A percentile compares a stretch with the other conserved stretches of the same genome.
phyloP scores from a whole-genome alignment of 2,329 filamentous ascomycete genomes.

The Pleomassaria siparia region DNA sequence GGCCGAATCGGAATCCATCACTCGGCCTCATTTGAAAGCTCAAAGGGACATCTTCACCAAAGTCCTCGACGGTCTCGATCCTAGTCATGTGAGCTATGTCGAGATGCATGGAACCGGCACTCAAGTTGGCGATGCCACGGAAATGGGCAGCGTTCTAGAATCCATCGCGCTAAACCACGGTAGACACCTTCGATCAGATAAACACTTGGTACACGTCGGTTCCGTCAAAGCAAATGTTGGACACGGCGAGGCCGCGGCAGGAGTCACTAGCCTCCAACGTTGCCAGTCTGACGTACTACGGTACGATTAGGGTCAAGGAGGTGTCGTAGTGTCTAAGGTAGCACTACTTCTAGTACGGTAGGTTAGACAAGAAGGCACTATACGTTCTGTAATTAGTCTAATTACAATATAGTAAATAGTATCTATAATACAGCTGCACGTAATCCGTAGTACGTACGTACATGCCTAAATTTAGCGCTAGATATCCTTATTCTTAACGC shows the following conservation, averaged over 20 bases:
- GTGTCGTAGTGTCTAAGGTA: too few species aligned
- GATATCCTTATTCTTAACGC: too few species aligned
- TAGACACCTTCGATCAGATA: neutral
- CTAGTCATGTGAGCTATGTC: conserved; percentile 30
- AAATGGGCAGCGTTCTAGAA: conserved; percentile 19
- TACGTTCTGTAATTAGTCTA: too few species aligned
- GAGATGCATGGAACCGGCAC: conserved; percentile 36
- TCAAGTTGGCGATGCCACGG: conserved; percentile 22
- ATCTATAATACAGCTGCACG: too few species aligned
- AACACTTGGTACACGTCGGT: conserved; percentile 10
- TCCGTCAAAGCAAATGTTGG: conserved; percentile 34
- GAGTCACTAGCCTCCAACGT: conserved; percentile 33
- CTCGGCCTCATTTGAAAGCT: conserved; percentile 12
- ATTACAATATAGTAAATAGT: too few species aligned
- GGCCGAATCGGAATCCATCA: conserved; percentile 9
- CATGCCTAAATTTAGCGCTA: too few species aligned
- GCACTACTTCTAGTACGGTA: too few species aligned
- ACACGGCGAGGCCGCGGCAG: conserved; percentile 32
- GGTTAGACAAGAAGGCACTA: too few species aligned
- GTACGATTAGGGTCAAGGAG: too few species aligned
- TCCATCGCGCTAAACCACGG: too few species aligned
- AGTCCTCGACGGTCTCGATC: conserved; percentile 32
- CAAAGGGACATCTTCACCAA: conserved; percentile 12
- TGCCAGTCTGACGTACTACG: too few species aligned
- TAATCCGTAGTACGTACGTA: too few species aligned